Conservation (phyloP, 176 grass and related monocot genomes). For the Poa pratensis region DNA sequence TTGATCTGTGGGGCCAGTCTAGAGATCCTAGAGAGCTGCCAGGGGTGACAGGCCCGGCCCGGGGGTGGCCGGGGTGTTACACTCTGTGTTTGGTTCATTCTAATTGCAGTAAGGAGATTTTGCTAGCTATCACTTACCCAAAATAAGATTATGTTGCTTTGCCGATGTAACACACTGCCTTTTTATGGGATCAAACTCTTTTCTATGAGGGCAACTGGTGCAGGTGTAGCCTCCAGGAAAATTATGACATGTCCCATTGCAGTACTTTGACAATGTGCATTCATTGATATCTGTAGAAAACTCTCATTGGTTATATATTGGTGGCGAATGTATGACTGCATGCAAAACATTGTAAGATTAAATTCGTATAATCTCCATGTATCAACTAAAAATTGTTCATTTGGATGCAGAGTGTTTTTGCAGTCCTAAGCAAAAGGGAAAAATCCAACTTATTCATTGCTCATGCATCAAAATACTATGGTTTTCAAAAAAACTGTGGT, state of each 20-base stretch:
- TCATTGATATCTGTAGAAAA: conserved; percentile 11
- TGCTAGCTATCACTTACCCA: background rate
- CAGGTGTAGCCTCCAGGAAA: background rate
- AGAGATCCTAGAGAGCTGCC: no score
- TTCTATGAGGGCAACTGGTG: background rate
- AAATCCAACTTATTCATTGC: no score
- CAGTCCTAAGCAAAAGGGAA: no score
- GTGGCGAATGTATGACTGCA: background rate
- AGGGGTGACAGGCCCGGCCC: no score
- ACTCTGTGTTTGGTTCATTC: background rate
- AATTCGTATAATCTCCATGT: background rate
- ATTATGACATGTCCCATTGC: background rate
- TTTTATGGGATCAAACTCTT: conserved; percentile 19
- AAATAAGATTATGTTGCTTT: background rate
- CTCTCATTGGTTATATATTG: background rate
- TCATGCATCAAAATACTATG: no score
- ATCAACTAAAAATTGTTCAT: no score
- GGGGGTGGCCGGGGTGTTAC: no score
- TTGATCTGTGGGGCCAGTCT: no score
- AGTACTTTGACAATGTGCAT: background rate
- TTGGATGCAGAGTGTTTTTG: no score
- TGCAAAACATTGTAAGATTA: background rate
- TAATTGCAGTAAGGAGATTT: background rate
- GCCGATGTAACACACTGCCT: background rate
- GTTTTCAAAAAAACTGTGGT: no score